Evolutionary conservation across 1,284 basidiomycete genomes (phyloP), one percentile per base, ranked within the genome.

Genomic region (Boletus calvinii): DNA sequence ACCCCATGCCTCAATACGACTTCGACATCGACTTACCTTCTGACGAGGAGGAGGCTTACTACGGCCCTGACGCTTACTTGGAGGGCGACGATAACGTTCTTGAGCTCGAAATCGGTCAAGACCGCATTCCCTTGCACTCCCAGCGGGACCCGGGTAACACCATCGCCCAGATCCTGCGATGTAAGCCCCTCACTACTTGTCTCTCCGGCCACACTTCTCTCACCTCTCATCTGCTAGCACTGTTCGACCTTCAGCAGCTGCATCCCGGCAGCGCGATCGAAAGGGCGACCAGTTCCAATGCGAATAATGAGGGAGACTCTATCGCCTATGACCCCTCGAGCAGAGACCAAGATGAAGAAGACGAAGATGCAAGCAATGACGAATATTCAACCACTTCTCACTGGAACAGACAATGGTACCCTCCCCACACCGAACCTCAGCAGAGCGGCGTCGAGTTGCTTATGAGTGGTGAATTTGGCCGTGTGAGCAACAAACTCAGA

Each of bases 391-490:
- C 63, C 17, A 57, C 57, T 18, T 61, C 64, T 10, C 58, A 64
- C 30, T 56, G 63, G 47, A 48, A 55, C 35, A 54, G 31, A n/a
- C 56, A 58, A 46, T 83, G 78, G 76, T 76, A 73, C 62, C 67
- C 72, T 42, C 71, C 77, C 30, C 77, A 83, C 42, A 82, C 69
- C 2, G 79, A 87, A 55, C 91, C 94, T 1, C 80, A 91, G 66
- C 67, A 81, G 38, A 77, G 75, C 10, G 95, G 95, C 0, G 66
- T 85, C 8, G 77, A 83, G 43, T 76, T 98, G 8, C 76, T 92
- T 6, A 78, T 79, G 57, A 77, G 85, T 54, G 95, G 95, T 43
- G 92, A 97, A 50, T 98, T 97, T 71, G 94, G 95, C 6, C 75
- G 81, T 48, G 74, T 87, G 31, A 72, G 74, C 18, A 73, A 74